phyloP scores from a whole-genome alignment of 2,329 filamentous ascomycete genomes.

The Apiospora rasikravindrae region DNA sequence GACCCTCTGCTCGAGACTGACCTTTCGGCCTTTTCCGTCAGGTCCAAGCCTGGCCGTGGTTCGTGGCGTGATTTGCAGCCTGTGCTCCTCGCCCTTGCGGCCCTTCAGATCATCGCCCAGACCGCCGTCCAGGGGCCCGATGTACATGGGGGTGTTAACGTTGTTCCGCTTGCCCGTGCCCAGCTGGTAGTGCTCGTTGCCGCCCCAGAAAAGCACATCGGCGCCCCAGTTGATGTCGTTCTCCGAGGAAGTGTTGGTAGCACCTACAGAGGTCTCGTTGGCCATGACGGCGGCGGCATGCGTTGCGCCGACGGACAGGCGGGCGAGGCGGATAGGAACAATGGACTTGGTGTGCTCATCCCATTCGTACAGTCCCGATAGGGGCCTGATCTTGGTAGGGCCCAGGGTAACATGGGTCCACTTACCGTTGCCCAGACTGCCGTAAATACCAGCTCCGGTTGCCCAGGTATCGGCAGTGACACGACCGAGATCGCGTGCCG shows the following conservation, averaged over 20 bases:
- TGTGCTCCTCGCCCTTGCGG: conserved; percentile 67
- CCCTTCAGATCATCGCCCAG: conserved; percentile 63
- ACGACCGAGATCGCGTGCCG: conserved; percentile 52
- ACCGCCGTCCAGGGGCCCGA: conserved; percentile 72
- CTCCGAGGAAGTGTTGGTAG: conserved; percentile 54
- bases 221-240: conserved; percentile 87
- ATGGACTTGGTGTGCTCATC: conserved; percentile 73
- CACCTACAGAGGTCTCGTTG: conserved; percentile 74
- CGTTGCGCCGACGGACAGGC: conserved; percentile 76
- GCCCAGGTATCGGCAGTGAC: conserved; percentile 82
- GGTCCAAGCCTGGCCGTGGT: conserved; percentile 70
- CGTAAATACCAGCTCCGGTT: conserved; percentile 84
- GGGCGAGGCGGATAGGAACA: conserved; percentile 77
- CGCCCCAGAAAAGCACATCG: conserved; percentile 92
- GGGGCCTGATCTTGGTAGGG: conserved; percentile 79
- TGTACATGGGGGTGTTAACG: conserved; percentile 74
- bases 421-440: conserved; percentile 80
- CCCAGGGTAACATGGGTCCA: conserved; percentile 86
- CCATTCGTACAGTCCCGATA: conserved; percentile 87
- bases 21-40: conserved; percentile 66
- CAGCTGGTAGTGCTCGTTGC: conserved; percentile 92
- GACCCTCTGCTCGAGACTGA: conserved; percentile 82
- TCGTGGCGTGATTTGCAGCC: conserved; percentile 81
- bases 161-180: conserved; percentile 91
- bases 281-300: conserved; percentile 84